phyloP scores from a whole-genome alignment of 2,329 filamentous ascomycete species.

The Fusarium acutatum region DNA sequence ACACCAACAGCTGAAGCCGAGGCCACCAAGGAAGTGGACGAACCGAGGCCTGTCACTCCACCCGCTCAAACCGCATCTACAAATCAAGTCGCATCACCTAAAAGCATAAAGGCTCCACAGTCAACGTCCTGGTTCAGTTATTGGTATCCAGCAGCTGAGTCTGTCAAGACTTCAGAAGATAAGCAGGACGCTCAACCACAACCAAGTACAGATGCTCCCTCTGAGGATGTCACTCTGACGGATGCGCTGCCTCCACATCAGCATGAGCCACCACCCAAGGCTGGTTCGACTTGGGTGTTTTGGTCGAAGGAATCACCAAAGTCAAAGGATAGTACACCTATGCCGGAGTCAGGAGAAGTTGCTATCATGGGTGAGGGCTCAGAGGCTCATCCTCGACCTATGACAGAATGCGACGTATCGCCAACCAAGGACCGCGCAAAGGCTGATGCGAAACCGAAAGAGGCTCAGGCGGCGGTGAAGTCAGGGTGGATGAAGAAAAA shows the following conservation, averaged over 20 bases:
- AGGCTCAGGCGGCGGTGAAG: slow-evolving; percentile 38
- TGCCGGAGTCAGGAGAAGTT: slow-evolving; percentile 59
- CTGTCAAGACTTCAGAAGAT: slow-evolving; percentile 19
- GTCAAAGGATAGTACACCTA: slow-evolving; percentile 42
- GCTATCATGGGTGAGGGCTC: slow-evolving; percentile 67
- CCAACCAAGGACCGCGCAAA: slow-evolving; percentile 47
- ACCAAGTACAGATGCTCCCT: slow-evolving; percentile 26
- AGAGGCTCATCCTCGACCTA: slow-evolving; percentile 61
- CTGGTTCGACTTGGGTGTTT: slow-evolving; percentile 80
- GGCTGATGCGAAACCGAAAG: slow-evolving; percentile 43
- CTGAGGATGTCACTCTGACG: slow-evolving; percentile 54
- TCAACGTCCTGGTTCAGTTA: slow-evolving; percentile 53
- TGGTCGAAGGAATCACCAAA: slow-evolving; percentile 72
- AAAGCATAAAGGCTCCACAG: slow-evolving; percentile 20
- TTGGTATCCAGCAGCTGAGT: slow-evolving; percentile 45
- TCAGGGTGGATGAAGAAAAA: slow-evolving; percentile 51
- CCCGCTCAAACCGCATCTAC: slow-evolving; percentile 27
- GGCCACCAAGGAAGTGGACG: slow-evolving; percentile 20
- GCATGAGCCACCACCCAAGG: slow-evolving; percentile 52
- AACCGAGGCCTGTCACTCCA: slow-evolving; percentile 35
- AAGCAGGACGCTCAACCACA: slow-evolving; percentile 13
- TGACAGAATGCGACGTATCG: slow-evolving; percentile 55
- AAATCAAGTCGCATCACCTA: slow-evolving; percentile 21
- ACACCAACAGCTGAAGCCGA: slow-evolving; percentile 15
- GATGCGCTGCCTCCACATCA: slow-evolving; percentile 50